These are phyloP conservation scores for Coleophoma crateriformis DNA, from an alignment of 2,329 filamentous ascomycete genomes.

Conservation along the genomic window DNA sequence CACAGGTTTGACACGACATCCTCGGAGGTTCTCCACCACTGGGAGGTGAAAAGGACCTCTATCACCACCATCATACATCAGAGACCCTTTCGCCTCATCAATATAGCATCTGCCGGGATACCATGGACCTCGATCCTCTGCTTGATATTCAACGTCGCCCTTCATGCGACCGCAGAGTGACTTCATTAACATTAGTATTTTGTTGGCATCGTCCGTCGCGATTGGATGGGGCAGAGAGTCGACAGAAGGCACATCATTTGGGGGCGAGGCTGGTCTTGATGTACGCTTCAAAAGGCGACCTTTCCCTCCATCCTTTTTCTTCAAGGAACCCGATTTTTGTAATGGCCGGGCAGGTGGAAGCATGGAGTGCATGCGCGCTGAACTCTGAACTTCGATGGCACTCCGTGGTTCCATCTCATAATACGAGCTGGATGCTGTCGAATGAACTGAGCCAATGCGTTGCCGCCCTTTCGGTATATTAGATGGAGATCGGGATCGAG, in stretches of 20 bases:
- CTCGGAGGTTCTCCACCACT: slow-evolving; percentile 68
- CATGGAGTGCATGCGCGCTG: slow-evolving; percentile 36
- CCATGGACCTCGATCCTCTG: slow-evolving; percentile 58
- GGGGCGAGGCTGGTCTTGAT: slow-evolving; percentile 50
- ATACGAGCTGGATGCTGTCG: slow-evolving; percentile 48
- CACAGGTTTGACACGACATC: slow-evolving; percentile 62
- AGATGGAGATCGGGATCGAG: slow-evolving; percentile 27
- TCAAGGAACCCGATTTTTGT: slow-evolving; percentile 26
- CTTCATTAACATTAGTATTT: slow-evolving; percentile 71
- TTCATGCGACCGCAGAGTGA: slow-evolving; percentile 74
- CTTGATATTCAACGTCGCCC: slow-evolving; percentile 69
- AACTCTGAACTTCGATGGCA: slow-evolving; percentile 26
- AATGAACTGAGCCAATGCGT: slow-evolving; percentile 67
- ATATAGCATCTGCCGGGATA: slow-evolving; percentile 69
- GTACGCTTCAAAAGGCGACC: slow-evolving; percentile 50
- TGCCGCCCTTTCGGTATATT: slow-evolving; percentile 45
- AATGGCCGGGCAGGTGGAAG: slow-evolving; percentile 26
- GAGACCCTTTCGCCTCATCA: slow-evolving; percentile 66
- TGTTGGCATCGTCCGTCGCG: slow-evolving; percentile 63
- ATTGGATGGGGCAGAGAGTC: slow-evolving; percentile 56
- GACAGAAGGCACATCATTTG: slow-evolving; percentile 46
- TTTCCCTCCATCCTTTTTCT: slow-evolving; percentile 43
- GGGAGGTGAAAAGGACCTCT: slow-evolving; percentile 58
- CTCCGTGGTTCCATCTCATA: slow-evolving; percentile 38
- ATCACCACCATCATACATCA: slow-evolving; percentile 70